Base-by-base conservation (phyloP, 768 basidiomycete species). In the Nevesoporus exiguus region DNA sequence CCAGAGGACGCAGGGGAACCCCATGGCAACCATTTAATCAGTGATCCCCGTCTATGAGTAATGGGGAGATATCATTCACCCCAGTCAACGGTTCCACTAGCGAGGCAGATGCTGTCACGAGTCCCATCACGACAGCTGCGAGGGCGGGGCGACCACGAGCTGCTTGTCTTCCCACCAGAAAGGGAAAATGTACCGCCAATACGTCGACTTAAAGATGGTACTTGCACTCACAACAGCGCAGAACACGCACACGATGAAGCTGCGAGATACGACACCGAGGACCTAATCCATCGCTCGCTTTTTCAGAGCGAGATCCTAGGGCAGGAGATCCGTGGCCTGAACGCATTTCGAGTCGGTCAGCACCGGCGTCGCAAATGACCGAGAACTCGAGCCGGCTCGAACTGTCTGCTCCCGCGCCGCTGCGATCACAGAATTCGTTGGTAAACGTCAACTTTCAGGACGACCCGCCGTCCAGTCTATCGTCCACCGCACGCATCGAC, bases 91-190 rank as follows among this genome's bases (percentile, higher is more conserved):
- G 39, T n/a, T 3, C 7, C 3, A 56, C 21, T 4, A 70, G 13
- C 49, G 34, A 52, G 7, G 51, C 44, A 3, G 55, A 36, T 8
- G 45, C 47, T n/a, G 39, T 41, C 10, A 14, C 29, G 15, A 70
- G 57, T 6, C 66, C 70, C 1, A 66, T 36, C n/a, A 49, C 43
- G 3, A 61, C 66, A n/a, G n/a, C n/a, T n/a, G n/a, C n/a, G n/a
- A n/a, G n/a, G n/a, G n/a, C n/a, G n/a, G n/a, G n/a, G n/a, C n/a
- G n/a, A n/a, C n/a, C n/a, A n/a, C n/a, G n/a, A n/a, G n/a, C 59
- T 58, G 66, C 6, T 42, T 54, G 31, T 70, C 70, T 37, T 71
- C 68, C 70, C 68, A 70, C 64, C 70, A 66, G 19, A 68, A 68
- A 17, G 45, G 44, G 5, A 49, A 30, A 46, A 50, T 64, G 36